phyloP scores from a whole-genome alignment of 176 grass and related monocot genomes.

The Musa beccarii region DNA sequence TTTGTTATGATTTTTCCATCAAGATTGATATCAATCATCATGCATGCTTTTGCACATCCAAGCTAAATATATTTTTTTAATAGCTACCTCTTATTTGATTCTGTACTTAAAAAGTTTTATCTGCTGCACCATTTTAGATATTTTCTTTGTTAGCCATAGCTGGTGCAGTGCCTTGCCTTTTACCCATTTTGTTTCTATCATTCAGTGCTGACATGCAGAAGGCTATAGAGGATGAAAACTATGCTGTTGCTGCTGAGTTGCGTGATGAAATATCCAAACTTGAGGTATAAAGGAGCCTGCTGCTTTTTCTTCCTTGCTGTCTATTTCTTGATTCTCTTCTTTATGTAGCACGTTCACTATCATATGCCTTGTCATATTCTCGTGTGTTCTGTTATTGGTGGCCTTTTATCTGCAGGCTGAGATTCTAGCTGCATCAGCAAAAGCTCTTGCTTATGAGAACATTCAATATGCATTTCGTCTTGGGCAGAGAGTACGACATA shows the following conservation, averaged over 20 bases:
- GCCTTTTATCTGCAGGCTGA: conserved; percentile 46
- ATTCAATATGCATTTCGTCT: conserved; percentile 86
- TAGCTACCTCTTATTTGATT: not conserved
- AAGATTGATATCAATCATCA: not conserved
- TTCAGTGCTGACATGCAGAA: conserved; percentile 95
- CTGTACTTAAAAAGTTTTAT: not conserved
- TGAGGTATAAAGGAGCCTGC: conserved; percentile 50
- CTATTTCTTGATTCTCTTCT: conserved; percentile 13
- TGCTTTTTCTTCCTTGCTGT: conserved; percentile 5
- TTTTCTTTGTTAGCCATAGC: not conserved
- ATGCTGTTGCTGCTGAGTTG: conserved; percentile 66
- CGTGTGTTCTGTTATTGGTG: not conserved
- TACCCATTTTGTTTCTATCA: conserved; percentile 25
- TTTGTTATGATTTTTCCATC: conserved; percentile 23
- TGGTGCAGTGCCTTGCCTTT: not conserved
- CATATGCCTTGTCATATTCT: not conserved
- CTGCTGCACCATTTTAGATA: not conserved
- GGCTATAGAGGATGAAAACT: conserved; percentile 82
- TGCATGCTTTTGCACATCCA: not conserved
- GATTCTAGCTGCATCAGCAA: conserved; percentile 75
- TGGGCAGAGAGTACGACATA: conserved; percentile 78
- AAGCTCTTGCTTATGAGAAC: conserved; percentile 73
- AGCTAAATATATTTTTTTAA: too few species aligned
- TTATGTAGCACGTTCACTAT: conserved; percentile 10
- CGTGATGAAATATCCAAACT: conserved; percentile 75